These are phyloP conservation scores for Diaporthe sp. DNA, from an alignment of 2,329 filamentous ascomycete genomes.

Conservation along the genomic window DNA sequence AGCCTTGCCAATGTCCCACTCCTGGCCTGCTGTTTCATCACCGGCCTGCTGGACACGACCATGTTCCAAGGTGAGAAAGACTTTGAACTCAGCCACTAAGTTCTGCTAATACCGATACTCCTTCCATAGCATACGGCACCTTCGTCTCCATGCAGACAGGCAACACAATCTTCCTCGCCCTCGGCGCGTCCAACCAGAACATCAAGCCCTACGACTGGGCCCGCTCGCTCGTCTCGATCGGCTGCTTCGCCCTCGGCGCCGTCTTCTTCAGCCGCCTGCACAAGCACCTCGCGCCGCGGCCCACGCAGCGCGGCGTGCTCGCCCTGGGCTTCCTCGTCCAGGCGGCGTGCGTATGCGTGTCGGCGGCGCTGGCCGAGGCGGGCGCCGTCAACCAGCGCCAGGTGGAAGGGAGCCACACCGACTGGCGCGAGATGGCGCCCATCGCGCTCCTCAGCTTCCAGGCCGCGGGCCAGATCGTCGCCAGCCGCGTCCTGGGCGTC, in stretches of 20 bases:
- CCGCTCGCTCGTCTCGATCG: conserved; percentile 58
- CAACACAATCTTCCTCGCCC: conserved; percentile 58
- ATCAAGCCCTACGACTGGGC: conserved; percentile 57
- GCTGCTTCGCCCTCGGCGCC: conserved; percentile 57
- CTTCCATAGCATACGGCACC: conserved; percentile 54
- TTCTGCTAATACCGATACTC: neutral
- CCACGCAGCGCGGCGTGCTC: conserved; percentile 34
- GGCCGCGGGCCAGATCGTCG: conserved; percentile 66
- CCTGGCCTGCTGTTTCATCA: conserved; percentile 42
- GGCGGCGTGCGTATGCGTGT: conserved; percentile 28
- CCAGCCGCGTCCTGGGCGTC: conserved; percentile 62
- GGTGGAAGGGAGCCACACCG: conserved; percentile 9
- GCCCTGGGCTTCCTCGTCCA: conserved; percentile 38
- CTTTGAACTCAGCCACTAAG: neutral
- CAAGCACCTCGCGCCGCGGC: conserved; percentile 32
- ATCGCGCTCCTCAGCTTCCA: conserved; percentile 64
- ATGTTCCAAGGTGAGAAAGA: conserved; percentile 42
- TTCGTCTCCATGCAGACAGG: conserved; percentile 59
- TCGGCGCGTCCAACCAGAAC: conserved; percentile 56
- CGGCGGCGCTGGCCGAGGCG: conserved; percentile 37
- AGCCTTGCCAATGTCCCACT: conserved; percentile 40
- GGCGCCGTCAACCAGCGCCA: conserved; percentile 26
- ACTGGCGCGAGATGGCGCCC: conserved; percentile 47
- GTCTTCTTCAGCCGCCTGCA: conserved; percentile 55
- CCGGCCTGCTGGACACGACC: conserved; percentile 43